These are phyloP conservation scores for Gremmenia infestans DNA, from an alignment of 2,329 filamentous ascomycete genomes.

Conservation along the genomic window DNA sequence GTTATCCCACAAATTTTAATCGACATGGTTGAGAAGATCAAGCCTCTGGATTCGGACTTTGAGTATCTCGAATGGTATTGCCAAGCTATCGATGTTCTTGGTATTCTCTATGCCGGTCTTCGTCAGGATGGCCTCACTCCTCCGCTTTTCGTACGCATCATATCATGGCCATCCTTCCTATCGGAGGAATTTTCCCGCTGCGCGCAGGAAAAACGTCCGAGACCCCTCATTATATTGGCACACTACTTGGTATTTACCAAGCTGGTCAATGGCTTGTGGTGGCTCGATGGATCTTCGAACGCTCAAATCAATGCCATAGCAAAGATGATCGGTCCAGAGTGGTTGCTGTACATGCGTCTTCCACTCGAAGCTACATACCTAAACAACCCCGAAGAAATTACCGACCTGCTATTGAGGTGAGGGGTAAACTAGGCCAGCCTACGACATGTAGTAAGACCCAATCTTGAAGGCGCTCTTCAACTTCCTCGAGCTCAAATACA, in stretches of 20 bases:
- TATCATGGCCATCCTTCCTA: constrained; percentile 23
- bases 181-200: constrained; percentile 12
- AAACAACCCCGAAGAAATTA: constrained; percentile 6
- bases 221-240: constrained; percentile 18
- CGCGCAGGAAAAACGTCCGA: constrained; percentile 13
- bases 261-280: constrained; percentile 18
- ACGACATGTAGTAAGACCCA: not conserved
- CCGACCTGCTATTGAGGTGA: constrained; percentile 25
- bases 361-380: constrained; percentile 9
- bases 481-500: no score
- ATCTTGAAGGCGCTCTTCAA: not conserved
- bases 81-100: constrained; percentile 22
- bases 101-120: constrained; percentile 25
- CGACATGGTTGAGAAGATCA: constrained; percentile 21
- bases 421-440: not conserved
- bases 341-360: constrained; percentile 9
- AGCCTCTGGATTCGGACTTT: constrained; percentile 23
- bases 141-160: constrained; percentile 20
- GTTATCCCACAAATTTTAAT: constrained; percentile 22
- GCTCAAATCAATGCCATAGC: constrained; percentile 12
- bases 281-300: constrained; percentile 18
- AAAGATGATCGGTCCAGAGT: constrained; percentile 6
- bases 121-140: constrained; percentile 19
- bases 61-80: constrained; percentile 22
- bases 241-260: constrained; percentile 21